phyloP scores from a whole-genome alignment of 2,329 filamentous ascomycete species.

The Drechslerella dactyloides region DNA sequence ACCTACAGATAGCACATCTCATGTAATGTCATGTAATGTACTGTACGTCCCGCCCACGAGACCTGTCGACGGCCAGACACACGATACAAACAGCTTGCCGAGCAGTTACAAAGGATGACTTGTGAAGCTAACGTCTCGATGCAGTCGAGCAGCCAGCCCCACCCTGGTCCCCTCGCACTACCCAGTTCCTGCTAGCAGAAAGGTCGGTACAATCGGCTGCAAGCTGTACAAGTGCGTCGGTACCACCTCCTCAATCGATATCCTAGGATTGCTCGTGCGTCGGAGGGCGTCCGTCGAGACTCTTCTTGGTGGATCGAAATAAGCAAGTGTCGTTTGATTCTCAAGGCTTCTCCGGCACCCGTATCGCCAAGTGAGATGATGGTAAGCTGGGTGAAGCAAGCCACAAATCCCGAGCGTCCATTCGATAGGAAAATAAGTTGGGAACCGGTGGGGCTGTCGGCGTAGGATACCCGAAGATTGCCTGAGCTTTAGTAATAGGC shows the following conservation, averaged over 20 bases:
- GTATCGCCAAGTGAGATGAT: neutral
- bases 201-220: constrained; percentile 46
- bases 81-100: too few relatives aligned
- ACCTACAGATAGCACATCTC: constrained; percentile 27
- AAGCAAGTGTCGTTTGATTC: constrained; percentile 24
- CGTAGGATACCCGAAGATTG: constrained; percentile 11
- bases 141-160: neutral
- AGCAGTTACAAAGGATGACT: too few relatives aligned
- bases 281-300: constrained; percentile 21
- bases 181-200: constrained; percentile 35
- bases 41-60: constrained; percentile 34
- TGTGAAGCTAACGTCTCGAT: too few relatives aligned
- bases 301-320: constrained; percentile 23
- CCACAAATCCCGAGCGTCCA: constrained; percentile 39
- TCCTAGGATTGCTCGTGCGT: constrained; percentile 34
- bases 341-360: constrained; percentile 39
- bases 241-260: constrained; percentile 48
- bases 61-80: constrained; percentile 33
- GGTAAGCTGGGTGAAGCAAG: constrained; percentile 15
- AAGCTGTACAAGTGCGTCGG: constrained; percentile 46
- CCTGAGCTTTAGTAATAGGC: neutral
- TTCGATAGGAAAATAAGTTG: constrained; percentile 22
- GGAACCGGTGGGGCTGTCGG: constrained; percentile 19
- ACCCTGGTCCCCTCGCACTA: constrained; percentile 32
- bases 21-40: neutral